Evolutionary conservation across 75 land plant genomes (phyloP).

Genomic region (Cunninghamia lanceolata): DNA sequence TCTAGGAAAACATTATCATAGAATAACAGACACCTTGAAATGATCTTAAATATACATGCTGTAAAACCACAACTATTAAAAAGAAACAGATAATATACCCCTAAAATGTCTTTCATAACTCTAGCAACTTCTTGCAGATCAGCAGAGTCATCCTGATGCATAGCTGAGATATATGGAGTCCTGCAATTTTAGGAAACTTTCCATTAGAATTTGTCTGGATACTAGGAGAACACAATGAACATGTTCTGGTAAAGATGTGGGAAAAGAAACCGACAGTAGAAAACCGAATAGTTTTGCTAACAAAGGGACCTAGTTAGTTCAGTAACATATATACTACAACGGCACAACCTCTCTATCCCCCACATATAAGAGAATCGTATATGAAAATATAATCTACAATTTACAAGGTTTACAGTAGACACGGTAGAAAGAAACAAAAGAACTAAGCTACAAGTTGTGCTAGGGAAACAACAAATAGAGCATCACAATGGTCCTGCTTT

Average conservation of each 20-base stretch:
- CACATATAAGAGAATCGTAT: neutral
- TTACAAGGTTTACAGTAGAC: neutral
- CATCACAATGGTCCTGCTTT: neutral
- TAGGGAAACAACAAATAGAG: neutral
- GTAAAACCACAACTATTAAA: neutral
- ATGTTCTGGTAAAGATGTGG: neutral
- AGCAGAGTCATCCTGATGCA: slow-evolving; percentile 74
- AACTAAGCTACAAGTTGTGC: neutral
- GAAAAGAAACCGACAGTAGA: neutral
- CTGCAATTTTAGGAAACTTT: slow-evolving; percentile 23
- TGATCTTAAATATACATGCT: neutral
- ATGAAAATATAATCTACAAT: neutral
- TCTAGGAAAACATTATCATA: neutral
- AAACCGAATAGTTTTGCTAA: neutral
- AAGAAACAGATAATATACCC: slow-evolving; percentile 25
- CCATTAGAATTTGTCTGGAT: neutral
- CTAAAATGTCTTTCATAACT: slow-evolving; percentile 50
- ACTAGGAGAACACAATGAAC: neutral
- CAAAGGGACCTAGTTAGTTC: neutral
- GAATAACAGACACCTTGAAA: neutral
- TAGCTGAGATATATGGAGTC: slow-evolving; percentile 64
- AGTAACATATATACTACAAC: too few species aligned
- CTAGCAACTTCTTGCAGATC: slow-evolving; percentile 63
- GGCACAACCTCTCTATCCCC: neutral
- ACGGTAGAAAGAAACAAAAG: neutral